Evolutionary conservation across 1,139 yeast genomes (phyloP).

Genomic region (Tardiomyces depauwii): DNA sequence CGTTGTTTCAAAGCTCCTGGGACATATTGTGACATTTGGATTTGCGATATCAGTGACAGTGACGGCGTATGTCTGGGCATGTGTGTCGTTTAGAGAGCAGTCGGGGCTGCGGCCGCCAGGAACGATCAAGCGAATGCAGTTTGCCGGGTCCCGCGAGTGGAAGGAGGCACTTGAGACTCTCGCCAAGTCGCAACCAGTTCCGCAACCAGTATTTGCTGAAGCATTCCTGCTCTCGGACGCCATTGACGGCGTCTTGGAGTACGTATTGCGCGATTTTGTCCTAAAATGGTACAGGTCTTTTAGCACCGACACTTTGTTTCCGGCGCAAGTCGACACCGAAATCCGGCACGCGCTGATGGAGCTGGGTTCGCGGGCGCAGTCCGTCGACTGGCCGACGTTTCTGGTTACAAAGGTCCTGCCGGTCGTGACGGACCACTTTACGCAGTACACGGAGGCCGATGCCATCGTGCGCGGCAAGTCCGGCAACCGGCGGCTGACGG

Average conservation of each 20-base stretch:
- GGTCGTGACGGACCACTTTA: slow-evolving; percentile 52
- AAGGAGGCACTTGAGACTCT: background rate
- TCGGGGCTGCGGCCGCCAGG: background rate
- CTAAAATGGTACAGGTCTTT: slow-evolving; percentile 50
- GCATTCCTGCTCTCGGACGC: slow-evolving; percentile 44
- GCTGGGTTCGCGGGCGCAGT: slow-evolving; percentile 32
- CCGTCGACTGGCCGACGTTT: slow-evolving; percentile 45
- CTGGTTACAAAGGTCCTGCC: slow-evolving; percentile 54
- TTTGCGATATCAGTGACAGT: background rate
- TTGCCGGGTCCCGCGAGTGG: background rate
- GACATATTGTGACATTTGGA: background rate
- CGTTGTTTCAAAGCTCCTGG: background rate
- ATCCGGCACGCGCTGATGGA: slow-evolving; percentile 34
- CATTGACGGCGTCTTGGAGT: slow-evolving; percentile 39
- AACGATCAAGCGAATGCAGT: background rate
- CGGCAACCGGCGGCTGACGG: slow-evolving; percentile 23
- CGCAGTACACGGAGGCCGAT: slow-evolving; percentile 43
- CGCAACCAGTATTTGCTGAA: slow-evolving; percentile 33
- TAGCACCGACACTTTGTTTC: slow-evolving; percentile 39
- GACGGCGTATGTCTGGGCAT: background rate
- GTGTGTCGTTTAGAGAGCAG: background rate
- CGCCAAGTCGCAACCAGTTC: background rate
- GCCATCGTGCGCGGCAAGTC: slow-evolving; percentile 19
- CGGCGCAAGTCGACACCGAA: slow-evolving; percentile 40
- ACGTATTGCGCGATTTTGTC: slow-evolving; percentile 51